Evolutionary conservation across 169 alveolate genomes (phyloP).

Genomic region (Plasmodium adleri): DNA sequence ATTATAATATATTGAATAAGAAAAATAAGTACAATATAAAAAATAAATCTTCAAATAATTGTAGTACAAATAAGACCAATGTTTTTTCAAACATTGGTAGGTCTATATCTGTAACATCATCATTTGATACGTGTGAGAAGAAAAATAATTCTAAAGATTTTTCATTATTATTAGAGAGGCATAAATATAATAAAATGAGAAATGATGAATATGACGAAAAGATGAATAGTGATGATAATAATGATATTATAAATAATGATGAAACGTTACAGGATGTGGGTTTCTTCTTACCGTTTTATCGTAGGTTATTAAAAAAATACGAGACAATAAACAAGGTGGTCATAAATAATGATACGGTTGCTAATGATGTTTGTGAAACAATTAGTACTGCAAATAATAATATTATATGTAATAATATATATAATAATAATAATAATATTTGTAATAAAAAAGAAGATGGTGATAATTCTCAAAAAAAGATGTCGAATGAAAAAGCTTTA

Average conservation of each 20-base stretch:
- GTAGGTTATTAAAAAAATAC: background rate
- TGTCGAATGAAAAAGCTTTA: constrained; percentile 23
- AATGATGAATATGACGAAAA: background rate
- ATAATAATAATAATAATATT: background rate
- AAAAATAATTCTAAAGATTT: background rate
- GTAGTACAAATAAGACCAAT: background rate
- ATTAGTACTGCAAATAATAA: background rate
- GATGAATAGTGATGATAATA: background rate
- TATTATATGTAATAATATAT: background rate
- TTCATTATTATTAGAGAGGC: background rate
- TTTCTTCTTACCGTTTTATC: background rate
- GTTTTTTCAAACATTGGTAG: background rate
- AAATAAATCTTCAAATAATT: background rate
- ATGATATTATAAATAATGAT: background rate
- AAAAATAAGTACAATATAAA: background rate
- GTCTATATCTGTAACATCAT: background rate
- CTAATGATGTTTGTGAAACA: background rate
- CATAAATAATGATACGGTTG: background rate
- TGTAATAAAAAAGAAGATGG: background rate
- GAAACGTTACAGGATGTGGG: background rate
- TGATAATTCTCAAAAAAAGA: background rate
- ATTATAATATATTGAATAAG: background rate
- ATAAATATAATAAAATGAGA: background rate
- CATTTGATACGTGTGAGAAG: background rate
- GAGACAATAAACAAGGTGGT: background rate